Percentiles rank a stretch among this genome's conserved stretches.
Conservation (phyloP, 2,329 filamentous ascomycete genomes). For the Fusarium ramigenum region DNA sequence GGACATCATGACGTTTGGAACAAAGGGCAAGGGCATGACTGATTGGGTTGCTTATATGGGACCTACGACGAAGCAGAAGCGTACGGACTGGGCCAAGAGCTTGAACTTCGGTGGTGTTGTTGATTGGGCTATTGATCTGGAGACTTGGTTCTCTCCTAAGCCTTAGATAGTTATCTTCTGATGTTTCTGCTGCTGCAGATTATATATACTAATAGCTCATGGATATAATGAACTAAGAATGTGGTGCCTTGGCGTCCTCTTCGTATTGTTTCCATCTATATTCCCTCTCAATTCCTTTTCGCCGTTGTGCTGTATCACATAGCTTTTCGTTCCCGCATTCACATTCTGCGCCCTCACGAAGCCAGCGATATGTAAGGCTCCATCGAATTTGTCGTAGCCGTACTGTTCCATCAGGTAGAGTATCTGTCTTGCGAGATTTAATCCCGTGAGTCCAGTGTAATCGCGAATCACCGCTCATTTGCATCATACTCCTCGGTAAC, state of each 20-base stretch:
- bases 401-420: slow-evolving; percentile 55
- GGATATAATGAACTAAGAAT: slow-evolving; percentile 2
- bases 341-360: slow-evolving; percentile 56
- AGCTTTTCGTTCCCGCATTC: slow-evolving; percentile 60
- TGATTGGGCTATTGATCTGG: slow-evolving; percentile 47
- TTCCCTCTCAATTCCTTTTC: slow-evolving; percentile 58
- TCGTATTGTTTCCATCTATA: slow-evolving; percentile 58
- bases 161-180: slow-evolving; percentile 15
- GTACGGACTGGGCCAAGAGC: slow-evolving; percentile 28
- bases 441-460: slow-evolving; percentile 67
- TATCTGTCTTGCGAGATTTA: slow-evolving; percentile 62
- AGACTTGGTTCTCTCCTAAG: slow-evolving; percentile 37
- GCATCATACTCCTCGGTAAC: slow-evolving; percentile 59
- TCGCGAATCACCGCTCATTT: slow-evolving; percentile 59
- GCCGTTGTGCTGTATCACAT: slow-evolving; percentile 61
- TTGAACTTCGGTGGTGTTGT: slow-evolving; percentile 45
- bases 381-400: slow-evolving; percentile 56
- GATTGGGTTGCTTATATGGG: slow-evolving; percentile 47
- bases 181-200: background rate
- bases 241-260: slow-evolving; percentile 21
- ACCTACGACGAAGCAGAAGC: slow-evolving; percentile 36
- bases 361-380: slow-evolving; percentile 66
- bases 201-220: slow-evolving; percentile 7
- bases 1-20: slow-evolving; percentile 39
- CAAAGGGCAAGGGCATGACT: slow-evolving; percentile 30